Evolutionary conservation across 1,139 yeast species (phyloP).

Genomic region (Magnusiomyces ingens): DNA sequence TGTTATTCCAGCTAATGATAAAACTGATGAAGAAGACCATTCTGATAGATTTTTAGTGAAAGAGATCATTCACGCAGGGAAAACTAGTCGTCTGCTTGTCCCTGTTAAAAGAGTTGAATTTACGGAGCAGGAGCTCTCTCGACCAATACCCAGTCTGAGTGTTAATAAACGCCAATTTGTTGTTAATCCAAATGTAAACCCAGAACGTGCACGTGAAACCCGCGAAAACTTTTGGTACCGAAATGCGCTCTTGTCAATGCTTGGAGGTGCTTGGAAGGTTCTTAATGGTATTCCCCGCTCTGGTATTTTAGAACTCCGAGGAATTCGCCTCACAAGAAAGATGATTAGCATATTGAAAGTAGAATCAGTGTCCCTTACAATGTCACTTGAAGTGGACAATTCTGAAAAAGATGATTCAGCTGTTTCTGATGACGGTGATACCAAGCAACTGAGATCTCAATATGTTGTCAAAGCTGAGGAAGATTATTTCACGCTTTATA

Average conservation of each 20-base stretch:
- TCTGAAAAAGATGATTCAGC: not conserved
- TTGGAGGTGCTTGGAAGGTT: constrained; percentile 61
- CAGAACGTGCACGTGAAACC: constrained; percentile 46
- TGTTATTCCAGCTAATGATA: constrained; percentile 2
- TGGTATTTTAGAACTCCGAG: constrained; percentile 62
- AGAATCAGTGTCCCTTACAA: constrained; percentile 41
- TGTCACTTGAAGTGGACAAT: constrained; percentile 7
- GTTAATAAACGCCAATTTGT: constrained; percentile 58
- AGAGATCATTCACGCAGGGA: constrained; percentile 40
- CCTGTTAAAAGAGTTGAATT: constrained; percentile 57
- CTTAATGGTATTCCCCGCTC: constrained; percentile 30
- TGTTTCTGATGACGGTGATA: not conserved
- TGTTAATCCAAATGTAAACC: constrained; percentile 51
- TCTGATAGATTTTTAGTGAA: constrained; percentile 17
- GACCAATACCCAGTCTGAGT: constrained; percentile 67
- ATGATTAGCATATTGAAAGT: constrained; percentile 41
- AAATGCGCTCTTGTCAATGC: constrained; percentile 49
- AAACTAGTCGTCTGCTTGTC: constrained; percentile 55
- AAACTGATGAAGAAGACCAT: constrained; percentile 21
- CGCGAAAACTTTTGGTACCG: constrained; percentile 77
- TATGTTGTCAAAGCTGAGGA: constrained; percentile 27
- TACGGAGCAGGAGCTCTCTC: constrained; percentile 39
- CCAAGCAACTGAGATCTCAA: constrained; percentile 1
- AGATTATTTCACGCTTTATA: constrained; percentile 44
- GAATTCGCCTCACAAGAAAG: constrained; percentile 49